Conservation (phyloP, 108 stramenopile genomes). For the Skeletonema tropicum region DNA sequence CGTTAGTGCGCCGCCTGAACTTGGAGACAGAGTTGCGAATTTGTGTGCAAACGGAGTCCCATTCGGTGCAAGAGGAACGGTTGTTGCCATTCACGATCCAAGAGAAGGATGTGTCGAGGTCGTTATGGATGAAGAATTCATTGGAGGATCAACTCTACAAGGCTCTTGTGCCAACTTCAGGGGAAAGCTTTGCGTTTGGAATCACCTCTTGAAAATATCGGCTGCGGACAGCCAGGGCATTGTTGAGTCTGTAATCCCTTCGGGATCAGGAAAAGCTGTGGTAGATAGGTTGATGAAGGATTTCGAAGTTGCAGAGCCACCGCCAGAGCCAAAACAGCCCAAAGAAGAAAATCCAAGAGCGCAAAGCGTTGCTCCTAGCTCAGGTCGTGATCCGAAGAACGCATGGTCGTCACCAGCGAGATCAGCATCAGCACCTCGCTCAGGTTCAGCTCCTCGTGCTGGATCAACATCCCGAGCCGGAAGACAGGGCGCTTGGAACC, state of each 20-base stretch:
- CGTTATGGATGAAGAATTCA: constrained; percentile 98
- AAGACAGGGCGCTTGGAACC: constrained; percentile 65
- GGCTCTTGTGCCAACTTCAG: constrained; percentile 95
- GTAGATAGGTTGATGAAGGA: constrained; percentile 64
- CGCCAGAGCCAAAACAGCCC: constrained; percentile 14
- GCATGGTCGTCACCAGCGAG: constrained; percentile 27
- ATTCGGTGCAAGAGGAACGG: constrained; percentile 96
- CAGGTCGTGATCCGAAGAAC: constrained; percentile 22
- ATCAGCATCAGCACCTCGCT: constrained; percentile 30
- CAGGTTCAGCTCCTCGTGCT: constrained; percentile 45
- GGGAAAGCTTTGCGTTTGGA: constrained; percentile 94
- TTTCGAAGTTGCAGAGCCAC: constrained; percentile 45
- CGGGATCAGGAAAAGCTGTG: constrained; percentile 66
- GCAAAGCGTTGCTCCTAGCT: constrained; percentile 13
- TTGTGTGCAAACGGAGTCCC: constrained; percentile 91
- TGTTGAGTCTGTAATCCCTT: constrained; percentile 74
- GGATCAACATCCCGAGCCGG: constrained; percentile 37
- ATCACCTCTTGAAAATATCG: constrained; percentile 78
- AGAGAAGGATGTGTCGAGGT: constrained; percentile 94
- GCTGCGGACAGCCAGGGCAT: constrained; percentile 70
- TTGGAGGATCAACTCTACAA: constrained; percentile 92
- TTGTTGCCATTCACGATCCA: constrained; percentile 93
- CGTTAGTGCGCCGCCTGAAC: constrained; percentile 76
- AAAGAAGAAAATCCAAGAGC: background rate
- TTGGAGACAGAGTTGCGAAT: constrained; percentile 95